These are phyloP conservation scores for Breynia disticha DNA, from an alignment of 441 rosid genomes.

Conservation along the genomic window DNA sequence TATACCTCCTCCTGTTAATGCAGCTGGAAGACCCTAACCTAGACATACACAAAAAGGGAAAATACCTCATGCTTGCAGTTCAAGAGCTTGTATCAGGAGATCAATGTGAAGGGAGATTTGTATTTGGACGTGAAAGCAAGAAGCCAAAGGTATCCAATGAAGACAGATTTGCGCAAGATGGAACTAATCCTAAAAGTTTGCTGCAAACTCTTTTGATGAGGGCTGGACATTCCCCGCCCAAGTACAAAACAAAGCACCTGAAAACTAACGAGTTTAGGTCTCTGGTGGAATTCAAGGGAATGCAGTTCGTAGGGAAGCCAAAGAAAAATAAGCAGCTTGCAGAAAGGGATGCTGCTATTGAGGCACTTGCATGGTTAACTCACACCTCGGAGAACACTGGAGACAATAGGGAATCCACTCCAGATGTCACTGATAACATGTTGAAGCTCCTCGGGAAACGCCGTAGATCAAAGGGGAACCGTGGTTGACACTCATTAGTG, in stretches of 20 bases:
- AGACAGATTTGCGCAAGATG: constrained; percentile 62
- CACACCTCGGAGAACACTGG: constrained; percentile 50
- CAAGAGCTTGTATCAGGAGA: constrained; percentile 92
- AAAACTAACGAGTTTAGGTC: constrained; percentile 91
- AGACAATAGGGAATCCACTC: constrained; percentile 36
- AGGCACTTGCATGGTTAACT: constrained; percentile 94
- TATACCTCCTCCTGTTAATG: no score
- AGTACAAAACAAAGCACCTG: constrained; percentile 89
- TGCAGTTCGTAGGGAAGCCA: constrained; percentile 98
- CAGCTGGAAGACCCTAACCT: constrained; percentile 73
- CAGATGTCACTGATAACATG: constrained; percentile 93
- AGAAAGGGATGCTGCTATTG: constrained; percentile 93
- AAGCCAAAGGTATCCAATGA: constrained; percentile 44
- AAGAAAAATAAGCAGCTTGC: constrained; percentile 88
- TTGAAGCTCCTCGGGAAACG: constrained; percentile 80
- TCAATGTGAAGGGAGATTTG: constrained; percentile 95
- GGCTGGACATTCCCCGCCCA: constrained; percentile 97
- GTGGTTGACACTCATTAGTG: no score
- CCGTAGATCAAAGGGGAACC: constrained; percentile 34
- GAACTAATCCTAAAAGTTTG: constrained; percentile 91
- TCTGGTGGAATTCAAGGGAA: constrained; percentile 93
- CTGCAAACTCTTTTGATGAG: constrained; percentile 91
- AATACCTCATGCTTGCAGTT: constrained; percentile 81
- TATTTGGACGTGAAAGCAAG: constrained; percentile 80
- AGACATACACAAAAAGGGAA: constrained; percentile 85